Evolutionary conservation across 164 flowering plant species (phyloP).

Genomic region (Dillenia suffruticosa): DNA sequence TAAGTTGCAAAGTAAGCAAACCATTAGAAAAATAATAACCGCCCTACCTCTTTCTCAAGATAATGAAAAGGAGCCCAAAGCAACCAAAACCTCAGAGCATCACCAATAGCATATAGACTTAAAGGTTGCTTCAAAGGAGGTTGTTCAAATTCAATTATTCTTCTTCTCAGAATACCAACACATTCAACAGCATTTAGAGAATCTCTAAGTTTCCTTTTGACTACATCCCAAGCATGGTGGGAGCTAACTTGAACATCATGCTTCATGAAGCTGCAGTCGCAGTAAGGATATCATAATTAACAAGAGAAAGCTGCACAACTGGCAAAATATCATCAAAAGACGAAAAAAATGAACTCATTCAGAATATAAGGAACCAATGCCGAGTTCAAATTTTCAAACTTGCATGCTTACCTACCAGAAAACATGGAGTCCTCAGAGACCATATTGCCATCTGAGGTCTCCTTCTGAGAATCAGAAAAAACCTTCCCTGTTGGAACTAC

Average conservation of each 20-base stretch:
- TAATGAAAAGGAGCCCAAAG: slow-evolving; percentile 67
- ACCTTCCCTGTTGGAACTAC: slow-evolving; percentile 48
- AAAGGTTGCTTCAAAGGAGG: slow-evolving; percentile 34
- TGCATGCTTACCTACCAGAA: slow-evolving; percentile 93
- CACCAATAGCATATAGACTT: slow-evolving; percentile 70
- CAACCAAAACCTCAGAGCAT: slow-evolving; percentile 70
- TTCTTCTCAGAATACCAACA: slow-evolving; percentile 27
- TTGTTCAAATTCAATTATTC: slow-evolving; percentile 29
- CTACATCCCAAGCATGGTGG: slow-evolving; percentile 58
- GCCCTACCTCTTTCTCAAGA: slow-evolving; percentile 83
- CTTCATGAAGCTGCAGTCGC: slow-evolving; percentile 37
- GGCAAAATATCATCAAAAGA: neutral
- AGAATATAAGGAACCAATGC: neutral
- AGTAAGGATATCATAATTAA: slow-evolving; percentile 12
- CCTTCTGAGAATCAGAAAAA: slow-evolving; percentile 18
- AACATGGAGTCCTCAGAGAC: slow-evolving; percentile 26
- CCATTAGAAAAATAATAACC: slow-evolving; percentile 13
- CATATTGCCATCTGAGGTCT: slow-evolving; percentile 13
- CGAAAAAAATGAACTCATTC: slow-evolving; percentile 3
- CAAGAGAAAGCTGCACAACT: neutral
- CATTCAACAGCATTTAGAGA: slow-evolving; percentile 46
- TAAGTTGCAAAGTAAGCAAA: neutral
- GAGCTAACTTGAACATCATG: slow-evolving; percentile 26
- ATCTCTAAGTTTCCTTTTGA: slow-evolving; percentile 61
- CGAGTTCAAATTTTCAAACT: slow-evolving; percentile 12